These are phyloP conservation scores for Sisymbrium irio DNA, from an alignment of 345 rosid genomes.

Conservation along the genomic window DNA sequence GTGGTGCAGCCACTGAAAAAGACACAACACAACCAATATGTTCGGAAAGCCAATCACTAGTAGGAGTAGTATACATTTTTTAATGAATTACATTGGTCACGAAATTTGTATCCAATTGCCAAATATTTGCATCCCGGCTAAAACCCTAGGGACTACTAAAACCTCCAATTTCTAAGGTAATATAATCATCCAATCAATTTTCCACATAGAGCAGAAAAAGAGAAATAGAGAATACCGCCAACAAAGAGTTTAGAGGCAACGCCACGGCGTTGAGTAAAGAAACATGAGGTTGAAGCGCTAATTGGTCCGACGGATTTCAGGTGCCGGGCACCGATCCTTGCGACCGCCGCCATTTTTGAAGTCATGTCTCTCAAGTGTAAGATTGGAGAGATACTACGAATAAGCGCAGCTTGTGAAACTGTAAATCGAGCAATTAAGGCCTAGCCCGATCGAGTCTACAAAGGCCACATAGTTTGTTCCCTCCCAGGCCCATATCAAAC, in stretches of 20 bases:
- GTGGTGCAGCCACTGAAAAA: neutral
- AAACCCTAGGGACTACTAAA: neutral
- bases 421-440: neutral
- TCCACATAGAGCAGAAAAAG: neutral
- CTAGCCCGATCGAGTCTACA: neutral
- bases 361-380: neutral
- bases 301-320: conserved; percentile 10
- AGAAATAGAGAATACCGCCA: conserved; percentile 47
- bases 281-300: conserved; percentile 19
- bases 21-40: neutral
- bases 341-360: conserved; percentile 53
- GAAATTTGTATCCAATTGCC: too few relatives aligned
- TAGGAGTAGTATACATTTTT: too few relatives aligned
- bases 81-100: too few relatives aligned
- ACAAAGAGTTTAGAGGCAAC: conserved; percentile 76
- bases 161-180: neutral
- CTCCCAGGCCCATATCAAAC: neutral
- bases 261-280: conserved; percentile 47
- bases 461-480: neutral
- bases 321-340: conserved; percentile 39
- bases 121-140: too few relatives aligned
- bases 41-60: neutral
- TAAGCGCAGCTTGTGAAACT: neutral
- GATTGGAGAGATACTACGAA: neutral
- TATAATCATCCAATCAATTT: neutral